These are phyloP conservation scores for Fagopyrum esculentum DNA, from an alignment of 148 eudicot species.

Conservation along the genomic window DNA sequence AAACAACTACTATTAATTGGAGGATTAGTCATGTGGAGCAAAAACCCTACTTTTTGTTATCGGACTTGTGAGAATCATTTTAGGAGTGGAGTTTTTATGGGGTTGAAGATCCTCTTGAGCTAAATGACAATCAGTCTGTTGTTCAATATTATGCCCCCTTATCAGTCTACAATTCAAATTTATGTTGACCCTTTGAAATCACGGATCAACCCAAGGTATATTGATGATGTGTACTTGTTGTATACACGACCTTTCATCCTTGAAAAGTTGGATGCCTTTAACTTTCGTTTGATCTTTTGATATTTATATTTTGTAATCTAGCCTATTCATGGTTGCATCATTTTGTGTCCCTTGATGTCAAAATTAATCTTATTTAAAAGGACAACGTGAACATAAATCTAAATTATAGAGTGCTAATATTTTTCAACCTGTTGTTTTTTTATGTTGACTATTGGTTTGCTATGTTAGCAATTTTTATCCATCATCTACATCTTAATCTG, in stretches of 20 bases:
- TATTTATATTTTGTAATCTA: neutral
- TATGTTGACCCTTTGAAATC: slow-evolving; percentile 55
- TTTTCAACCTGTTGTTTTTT: too few species aligned
- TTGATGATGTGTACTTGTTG: neutral
- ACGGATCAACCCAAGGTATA: neutral
- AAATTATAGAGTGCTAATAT: neutral
- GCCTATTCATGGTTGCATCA: neutral
- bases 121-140: slow-evolving; percentile 69
- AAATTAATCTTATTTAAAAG: neutral
- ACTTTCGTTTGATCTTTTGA: neutral
- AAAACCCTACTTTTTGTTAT: slow-evolving; percentile 71
- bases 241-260: neutral
- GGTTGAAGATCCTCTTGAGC: slow-evolving; percentile 80
- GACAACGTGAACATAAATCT: neutral
- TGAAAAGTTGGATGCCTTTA: neutral
- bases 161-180: slow-evolving; percentile 77
- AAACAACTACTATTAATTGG: slow-evolving; percentile 62
- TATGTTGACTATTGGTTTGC: neutral
- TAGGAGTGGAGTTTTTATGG: slow-evolving; percentile 97
- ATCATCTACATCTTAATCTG: neutral
- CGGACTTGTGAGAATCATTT: slow-evolving; percentile 92
- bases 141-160: slow-evolving; percentile 92
- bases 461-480: neutral
- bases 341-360: neutral
- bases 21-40: slow-evolving; percentile 36